These are phyloP conservation scores for Schwanniomyces sp. DNA, from an alignment of 805 yeast species.

Conservation along the genomic window DNA sequence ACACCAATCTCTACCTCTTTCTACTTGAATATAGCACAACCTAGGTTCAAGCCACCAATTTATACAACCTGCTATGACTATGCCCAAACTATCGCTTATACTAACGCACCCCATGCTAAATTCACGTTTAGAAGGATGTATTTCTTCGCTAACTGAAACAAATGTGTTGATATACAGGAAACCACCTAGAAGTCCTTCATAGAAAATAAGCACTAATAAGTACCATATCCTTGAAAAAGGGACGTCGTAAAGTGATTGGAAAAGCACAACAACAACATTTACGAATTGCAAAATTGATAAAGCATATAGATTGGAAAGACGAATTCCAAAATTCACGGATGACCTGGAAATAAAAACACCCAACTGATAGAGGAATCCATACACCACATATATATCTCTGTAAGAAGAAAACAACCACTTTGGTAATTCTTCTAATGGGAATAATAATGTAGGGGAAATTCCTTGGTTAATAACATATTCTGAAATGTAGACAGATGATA, in stretches of 20 bases:
- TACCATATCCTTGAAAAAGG: constrained; percentile 61
- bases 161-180: constrained; percentile 88
- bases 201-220: constrained; percentile 64
- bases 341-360: constrained; percentile 94
- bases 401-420: constrained; percentile 53
- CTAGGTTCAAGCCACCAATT: constrained; percentile 73
- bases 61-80: constrained; percentile 74
- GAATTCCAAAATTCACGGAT: constrained; percentile 61
- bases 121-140: constrained; percentile 39
- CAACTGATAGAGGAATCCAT: constrained; percentile 84
- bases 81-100: constrained; percentile 75
- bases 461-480: constrained; percentile 94
- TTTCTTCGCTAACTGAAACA: constrained; percentile 64
- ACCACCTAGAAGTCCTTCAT: constrained; percentile 92
- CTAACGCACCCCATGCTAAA: constrained; percentile 34
- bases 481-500: constrained; percentile 76
- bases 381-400: constrained; percentile 87
- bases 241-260: constrained; percentile 62
- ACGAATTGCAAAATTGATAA: constrained; percentile 66
- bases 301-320: constrained; percentile 58
- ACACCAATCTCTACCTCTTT: constrained; percentile 81
- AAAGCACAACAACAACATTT: constrained; percentile 57
- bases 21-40: constrained; percentile 70
- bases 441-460: constrained; percentile 81
- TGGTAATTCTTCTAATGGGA: constrained; percentile 70